Conservation (phyloP, 345 rosid genomes). For the Acer yangbiense region DNA sequence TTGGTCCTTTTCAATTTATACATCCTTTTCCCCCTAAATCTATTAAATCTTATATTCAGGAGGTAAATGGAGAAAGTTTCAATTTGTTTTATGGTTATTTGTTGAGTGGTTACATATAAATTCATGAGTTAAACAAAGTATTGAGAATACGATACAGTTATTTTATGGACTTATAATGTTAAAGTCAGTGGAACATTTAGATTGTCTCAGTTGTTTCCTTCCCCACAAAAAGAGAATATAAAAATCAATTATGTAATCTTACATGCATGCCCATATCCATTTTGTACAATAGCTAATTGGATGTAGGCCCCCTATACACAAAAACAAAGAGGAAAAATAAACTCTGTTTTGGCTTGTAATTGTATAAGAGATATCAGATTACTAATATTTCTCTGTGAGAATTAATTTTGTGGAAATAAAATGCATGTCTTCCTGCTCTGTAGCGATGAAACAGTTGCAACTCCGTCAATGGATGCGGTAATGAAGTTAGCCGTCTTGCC, state of each 20-base stretch:
- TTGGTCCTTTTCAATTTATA: not conserved
- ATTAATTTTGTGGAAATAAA: not conserved
- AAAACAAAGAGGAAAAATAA: not conserved
- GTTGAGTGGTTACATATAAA: not conserved
- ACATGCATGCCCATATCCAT: not conserved
- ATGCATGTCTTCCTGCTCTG: constrained; percentile 21
- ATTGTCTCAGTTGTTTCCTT: not conserved
- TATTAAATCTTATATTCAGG: not conserved
- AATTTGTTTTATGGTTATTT: not conserved
- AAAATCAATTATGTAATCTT: not conserved
- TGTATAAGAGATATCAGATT: not conserved
- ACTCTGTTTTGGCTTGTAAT: not conserved
- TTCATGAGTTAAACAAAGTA: not conserved
- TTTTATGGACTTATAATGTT: not conserved
- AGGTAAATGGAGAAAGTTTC: not conserved
- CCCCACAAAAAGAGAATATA: not conserved
- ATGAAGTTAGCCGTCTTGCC: constrained; percentile 62
- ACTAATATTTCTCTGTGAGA: not conserved
- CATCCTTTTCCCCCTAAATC: not conserved
- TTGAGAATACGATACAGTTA: not conserved
- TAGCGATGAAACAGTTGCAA: constrained; percentile 78
- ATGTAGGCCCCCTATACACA: not conserved
- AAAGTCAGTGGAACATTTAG: not conserved
- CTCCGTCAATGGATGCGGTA: constrained; percentile 72
- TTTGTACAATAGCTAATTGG: not conserved